Conservation (phyloP, 306 rosid species). For the Malus orientalis region DNA sequence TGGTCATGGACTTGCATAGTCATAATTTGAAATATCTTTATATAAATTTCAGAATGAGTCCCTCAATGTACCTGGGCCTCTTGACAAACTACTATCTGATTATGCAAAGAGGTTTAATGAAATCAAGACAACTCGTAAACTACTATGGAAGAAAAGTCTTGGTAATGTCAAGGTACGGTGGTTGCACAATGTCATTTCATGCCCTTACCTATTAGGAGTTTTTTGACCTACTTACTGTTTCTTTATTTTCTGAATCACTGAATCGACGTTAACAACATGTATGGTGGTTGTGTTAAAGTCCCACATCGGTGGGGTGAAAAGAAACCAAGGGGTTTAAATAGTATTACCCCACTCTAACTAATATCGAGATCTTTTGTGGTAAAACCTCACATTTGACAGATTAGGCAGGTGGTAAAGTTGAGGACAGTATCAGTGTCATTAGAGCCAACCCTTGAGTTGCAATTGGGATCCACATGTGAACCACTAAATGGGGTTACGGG, state of each 20-base stretch:
- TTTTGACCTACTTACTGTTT: neutral
- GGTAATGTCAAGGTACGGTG: constrained; percentile 82
- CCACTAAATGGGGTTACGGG: too few species aligned
- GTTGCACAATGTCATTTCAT: neutral
- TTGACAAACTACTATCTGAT: constrained; percentile 65
- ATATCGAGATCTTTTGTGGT: too few species aligned
- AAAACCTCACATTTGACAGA: too few species aligned
- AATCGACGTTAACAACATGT: neutral
- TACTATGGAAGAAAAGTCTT: constrained; percentile 83
- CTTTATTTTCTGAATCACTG: neutral
- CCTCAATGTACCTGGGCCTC: constrained; percentile 19
- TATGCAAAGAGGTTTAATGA: constrained; percentile 86
- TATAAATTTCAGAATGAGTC: constrained; percentile 64
- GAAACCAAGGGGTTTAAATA: too few species aligned
- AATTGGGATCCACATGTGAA: too few species aligned
- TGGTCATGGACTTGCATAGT: too few species aligned
- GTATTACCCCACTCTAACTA: too few species aligned
- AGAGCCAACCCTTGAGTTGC: too few species aligned
- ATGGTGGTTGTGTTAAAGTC: neutral
- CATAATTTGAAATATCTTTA: neutral
- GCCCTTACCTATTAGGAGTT: neutral
- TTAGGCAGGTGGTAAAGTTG: too few species aligned
- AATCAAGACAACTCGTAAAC: constrained; percentile 90
- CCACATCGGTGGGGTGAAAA: too few species aligned
- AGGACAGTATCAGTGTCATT: too few species aligned